phyloP scores from a whole-genome alignment of 305 asterid genomes.

The Ajuga reptans region DNA sequence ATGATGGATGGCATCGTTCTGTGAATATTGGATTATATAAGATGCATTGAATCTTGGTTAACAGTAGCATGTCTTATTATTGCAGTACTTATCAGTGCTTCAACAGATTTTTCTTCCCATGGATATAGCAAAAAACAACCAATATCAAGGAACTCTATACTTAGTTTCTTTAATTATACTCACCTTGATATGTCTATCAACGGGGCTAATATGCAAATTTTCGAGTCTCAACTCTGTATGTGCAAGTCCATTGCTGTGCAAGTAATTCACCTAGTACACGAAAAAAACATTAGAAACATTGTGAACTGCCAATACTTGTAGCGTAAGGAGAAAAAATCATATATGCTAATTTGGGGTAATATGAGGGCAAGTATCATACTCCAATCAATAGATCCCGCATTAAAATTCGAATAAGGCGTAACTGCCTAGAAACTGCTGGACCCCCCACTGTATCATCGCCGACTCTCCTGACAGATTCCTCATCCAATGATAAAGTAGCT shows the following conservation, averaged over 20 bases:
- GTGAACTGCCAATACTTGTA: neutral
- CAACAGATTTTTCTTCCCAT: neutral
- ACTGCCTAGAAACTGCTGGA: conserved; percentile 75
- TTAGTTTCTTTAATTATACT: conserved; percentile 29
- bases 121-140: neutral
- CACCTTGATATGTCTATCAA: conserved; percentile 86
- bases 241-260: conserved; percentile 94
- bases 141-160: neutral
- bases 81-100: neutral
- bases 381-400: conserved; percentile 94
- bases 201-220: conserved; percentile 82
- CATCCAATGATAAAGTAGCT: conserved; percentile 89
- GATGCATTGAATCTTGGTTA: conserved; percentile 7
- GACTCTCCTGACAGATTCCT: conserved; percentile 73
- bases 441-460: conserved; percentile 95
- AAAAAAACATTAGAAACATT: neutral
- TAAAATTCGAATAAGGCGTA: conserved; percentile 70
- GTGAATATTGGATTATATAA: neutral
- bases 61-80: conserved; percentile 1
- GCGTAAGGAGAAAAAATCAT: neutral
- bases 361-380: conserved; percentile 38
- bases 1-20: conserved; percentile 9
- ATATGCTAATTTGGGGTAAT: neutral
- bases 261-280: conserved; percentile 73
- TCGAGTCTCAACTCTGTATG: conserved; percentile 90